These are phyloP conservation scores for Moesziomyces sp. DNA, from an alignment of 1,284 basidiomycete species.

Conservation along the genomic window DNA sequence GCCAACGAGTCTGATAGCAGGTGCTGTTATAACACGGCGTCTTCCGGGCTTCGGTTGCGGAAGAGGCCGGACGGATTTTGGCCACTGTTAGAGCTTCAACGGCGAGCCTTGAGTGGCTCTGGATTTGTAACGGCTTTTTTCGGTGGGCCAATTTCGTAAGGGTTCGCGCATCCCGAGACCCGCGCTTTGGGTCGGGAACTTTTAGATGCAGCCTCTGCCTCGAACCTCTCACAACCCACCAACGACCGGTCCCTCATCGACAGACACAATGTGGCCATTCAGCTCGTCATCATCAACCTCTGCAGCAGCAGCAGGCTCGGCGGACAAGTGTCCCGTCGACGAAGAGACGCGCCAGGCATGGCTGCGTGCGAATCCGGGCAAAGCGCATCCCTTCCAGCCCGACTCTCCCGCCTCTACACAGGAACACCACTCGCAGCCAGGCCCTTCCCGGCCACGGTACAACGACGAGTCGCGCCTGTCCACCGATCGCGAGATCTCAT, in stretches of 20 bases:
- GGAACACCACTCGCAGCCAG: constrained; percentile 6
- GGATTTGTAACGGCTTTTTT: too few species aligned
- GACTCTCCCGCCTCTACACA: not conserved
- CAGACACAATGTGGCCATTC: constrained; percentile 38
- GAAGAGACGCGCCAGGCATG: constrained; percentile 69
- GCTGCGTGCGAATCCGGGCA: constrained; percentile 66
- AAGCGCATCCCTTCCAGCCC: constrained; percentile 29
- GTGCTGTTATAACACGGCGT: too few species aligned
- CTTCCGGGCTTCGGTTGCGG: too few species aligned
- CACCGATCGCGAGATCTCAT: constrained; percentile 81
- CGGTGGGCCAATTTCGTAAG: not conserved
- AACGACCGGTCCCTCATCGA: not conserved
- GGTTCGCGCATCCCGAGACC: constrained; percentile 4
- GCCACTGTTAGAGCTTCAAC: too few species aligned
- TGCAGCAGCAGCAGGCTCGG: constrained; percentile 12
- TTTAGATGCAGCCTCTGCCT: not conserved
- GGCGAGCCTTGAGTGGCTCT: too few species aligned
- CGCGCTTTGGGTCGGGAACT: not conserved
- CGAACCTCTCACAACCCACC: not conserved
- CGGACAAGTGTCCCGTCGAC: constrained; percentile 78
- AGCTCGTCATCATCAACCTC: constrained; percentile 16
- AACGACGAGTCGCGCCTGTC: constrained; percentile 67
- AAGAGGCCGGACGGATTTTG: too few species aligned
- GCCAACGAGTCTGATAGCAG: too few species aligned
- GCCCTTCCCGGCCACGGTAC: constrained; percentile 19